Percentiles rank a stretch among this genome's conserved stretches.
These are phyloP conservation scores for Fagopyrum homotropicum DNA, from an alignment of 148 eudicot genomes.

Conservation along the genomic window DNA sequence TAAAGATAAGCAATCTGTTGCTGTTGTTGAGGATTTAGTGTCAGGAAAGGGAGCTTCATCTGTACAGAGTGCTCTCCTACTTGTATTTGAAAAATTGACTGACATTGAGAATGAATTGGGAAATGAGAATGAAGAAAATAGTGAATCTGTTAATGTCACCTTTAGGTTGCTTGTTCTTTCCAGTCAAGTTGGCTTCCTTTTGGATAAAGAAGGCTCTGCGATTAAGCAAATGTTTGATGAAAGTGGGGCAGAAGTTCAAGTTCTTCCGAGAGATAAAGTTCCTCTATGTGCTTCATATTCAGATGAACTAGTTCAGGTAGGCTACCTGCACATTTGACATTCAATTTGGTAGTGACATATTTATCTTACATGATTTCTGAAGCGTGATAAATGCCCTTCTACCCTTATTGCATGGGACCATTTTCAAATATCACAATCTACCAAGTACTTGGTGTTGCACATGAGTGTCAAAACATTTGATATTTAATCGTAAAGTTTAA, in stretches of 20 bases:
- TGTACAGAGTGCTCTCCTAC: conserved; percentile 67
- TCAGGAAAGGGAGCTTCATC: conserved; percentile 42
- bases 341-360: background rate
- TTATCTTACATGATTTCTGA: background rate
- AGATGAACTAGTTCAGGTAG: conserved; percentile 90
- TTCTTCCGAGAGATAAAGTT: conserved; percentile 73
- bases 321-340: background rate
- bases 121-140: conserved; percentile 37
- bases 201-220: conserved; percentile 59
- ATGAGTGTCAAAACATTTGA: background rate
- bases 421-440: background rate
- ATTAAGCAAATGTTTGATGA: conserved; percentile 73
- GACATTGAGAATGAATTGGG: conserved; percentile 42
- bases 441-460: background rate
- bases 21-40: conserved; percentile 32
- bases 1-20: conserved; percentile 34
- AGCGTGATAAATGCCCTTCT: background rate
- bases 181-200: conserved; percentile 65
- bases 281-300: conserved; percentile 75
- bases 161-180: conserved; percentile 74
- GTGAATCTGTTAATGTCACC: conserved; percentile 32
- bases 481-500: background rate
- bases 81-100: conserved; percentile 55
- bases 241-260: conserved; percentile 81
- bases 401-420: background rate